Evolutionary conservation across 352 stramenopile genomes (phyloP).

Genomic region (Globisporangium sylvaticum): DNA sequence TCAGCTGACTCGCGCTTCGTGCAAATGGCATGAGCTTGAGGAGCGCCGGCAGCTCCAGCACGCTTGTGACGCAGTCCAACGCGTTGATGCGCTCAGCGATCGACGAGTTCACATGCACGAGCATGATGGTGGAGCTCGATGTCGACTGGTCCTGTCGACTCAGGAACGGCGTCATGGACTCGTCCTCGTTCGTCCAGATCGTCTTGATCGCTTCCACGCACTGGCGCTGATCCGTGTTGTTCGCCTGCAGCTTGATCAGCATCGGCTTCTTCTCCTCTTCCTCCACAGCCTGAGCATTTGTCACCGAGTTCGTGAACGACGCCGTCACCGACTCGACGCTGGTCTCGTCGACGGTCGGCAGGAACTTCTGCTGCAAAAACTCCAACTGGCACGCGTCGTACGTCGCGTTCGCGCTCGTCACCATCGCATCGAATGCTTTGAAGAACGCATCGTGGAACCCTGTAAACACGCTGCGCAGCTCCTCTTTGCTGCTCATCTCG

Average conservation of each 20-base stretch:
- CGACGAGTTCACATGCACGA: constrained; percentile 44
- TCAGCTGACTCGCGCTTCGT: constrained; percentile 39
- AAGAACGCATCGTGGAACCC: constrained; percentile 65
- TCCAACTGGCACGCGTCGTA: constrained; percentile 61
- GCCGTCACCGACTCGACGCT: constrained; percentile 18
- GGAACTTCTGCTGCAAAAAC: constrained; percentile 57
- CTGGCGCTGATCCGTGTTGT: constrained; percentile 32
- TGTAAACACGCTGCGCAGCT: constrained; percentile 33
- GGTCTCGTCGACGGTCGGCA: constrained; percentile 33
- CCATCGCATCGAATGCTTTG: constrained; percentile 57
- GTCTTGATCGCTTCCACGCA: constrained; percentile 39
- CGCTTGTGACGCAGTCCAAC: constrained; percentile 43
- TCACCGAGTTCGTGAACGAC: constrained; percentile 13
- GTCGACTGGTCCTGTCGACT: constrained; percentile 38
- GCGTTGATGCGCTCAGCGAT: constrained; percentile 28
- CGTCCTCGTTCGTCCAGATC: constrained; percentile 30
- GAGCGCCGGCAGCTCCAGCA: constrained; percentile 45
- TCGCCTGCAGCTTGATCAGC: constrained; percentile 44
- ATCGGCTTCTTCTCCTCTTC: constrained; percentile 28
- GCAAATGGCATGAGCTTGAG: constrained; percentile 77
- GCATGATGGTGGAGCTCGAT: constrained; percentile 40
- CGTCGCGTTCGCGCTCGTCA: constrained; percentile 49
- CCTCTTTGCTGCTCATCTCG: constrained; percentile 23
- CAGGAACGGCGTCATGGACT: constrained; percentile 49
- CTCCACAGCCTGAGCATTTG: background rate